Evolutionary conservation across 139 green algal species (phyloP).

Genomic region (Tetradesmus obliquus): DNA sequence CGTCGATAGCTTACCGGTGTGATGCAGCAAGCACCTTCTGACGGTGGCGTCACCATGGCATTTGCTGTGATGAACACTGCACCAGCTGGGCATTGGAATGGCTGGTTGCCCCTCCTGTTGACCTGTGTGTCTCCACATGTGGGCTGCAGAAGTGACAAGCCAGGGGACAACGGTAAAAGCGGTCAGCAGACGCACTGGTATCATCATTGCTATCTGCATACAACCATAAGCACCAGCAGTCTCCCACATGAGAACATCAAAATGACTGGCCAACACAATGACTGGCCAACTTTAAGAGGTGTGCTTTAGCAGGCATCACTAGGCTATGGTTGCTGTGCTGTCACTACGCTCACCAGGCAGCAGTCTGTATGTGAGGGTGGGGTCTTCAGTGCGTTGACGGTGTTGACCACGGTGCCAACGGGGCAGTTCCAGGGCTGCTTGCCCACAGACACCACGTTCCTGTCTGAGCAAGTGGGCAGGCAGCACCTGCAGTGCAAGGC

Average conservation of each 20-base stretch:
- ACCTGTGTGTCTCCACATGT: background rate
- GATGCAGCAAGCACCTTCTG: background rate
- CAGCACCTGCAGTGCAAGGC: background rate
- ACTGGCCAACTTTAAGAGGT: too few relatives aligned
- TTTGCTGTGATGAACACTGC: background rate
- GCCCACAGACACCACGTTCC: background rate
- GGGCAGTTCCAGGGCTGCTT: background rate
- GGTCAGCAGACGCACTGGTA: background rate
- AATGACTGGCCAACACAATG: too few relatives aligned
- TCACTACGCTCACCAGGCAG: background rate
- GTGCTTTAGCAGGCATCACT: too few relatives aligned
- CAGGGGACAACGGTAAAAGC: background rate
- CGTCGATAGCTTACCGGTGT: background rate
- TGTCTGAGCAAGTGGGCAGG: background rate
- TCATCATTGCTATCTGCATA: too few relatives aligned
- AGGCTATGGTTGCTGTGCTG: too few relatives aligned
- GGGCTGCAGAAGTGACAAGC: background rate
- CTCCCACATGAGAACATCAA: too few relatives aligned
- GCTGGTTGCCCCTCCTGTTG: background rate
- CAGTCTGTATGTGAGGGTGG: background rate
- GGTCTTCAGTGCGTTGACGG: background rate
- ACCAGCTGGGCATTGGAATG: background rate
- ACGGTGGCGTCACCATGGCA: background rate
- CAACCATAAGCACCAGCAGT: too few relatives aligned
- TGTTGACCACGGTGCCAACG: background rate